Evolutionary conservation across 176 grass and related monocot genomes (phyloP).

Genomic region (Leersia perrieri): DNA sequence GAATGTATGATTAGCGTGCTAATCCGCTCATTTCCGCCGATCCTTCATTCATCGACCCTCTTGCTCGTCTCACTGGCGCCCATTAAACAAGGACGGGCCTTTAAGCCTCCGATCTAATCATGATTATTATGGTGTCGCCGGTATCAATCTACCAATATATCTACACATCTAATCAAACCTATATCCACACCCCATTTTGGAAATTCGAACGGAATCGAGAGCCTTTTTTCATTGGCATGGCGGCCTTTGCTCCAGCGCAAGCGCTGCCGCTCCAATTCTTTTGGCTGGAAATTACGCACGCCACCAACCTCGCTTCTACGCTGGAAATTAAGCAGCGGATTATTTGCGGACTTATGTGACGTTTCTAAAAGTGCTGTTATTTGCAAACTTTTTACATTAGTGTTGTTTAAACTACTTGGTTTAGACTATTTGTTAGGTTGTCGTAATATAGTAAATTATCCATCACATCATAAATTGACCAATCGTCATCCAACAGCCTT

Average conservation of each 20-base stretch:
- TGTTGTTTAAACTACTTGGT: too few relatives aligned
- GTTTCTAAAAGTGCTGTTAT: too few relatives aligned
- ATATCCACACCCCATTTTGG: conserved; percentile 3
- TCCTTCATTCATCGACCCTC: not conserved
- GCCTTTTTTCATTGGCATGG: not conserved
- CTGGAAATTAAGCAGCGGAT: too few relatives aligned
- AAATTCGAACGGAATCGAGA: conserved; percentile 13
- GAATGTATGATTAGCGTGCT: conserved; percentile 34
- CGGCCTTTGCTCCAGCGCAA: conserved; percentile 3
- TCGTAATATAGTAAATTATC: too few relatives aligned
- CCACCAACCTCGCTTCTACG: conserved; percentile 26
- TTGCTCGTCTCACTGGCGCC: not conserved
- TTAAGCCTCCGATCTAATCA: conserved; percentile 29
- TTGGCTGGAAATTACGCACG: not conserved
- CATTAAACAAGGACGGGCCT: conserved; percentile 41
- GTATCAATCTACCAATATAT: not conserved
- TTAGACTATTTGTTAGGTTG: too few relatives aligned
- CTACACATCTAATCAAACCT: not conserved
- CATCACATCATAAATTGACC: too few relatives aligned
- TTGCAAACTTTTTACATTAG: too few relatives aligned
- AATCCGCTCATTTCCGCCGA: conserved; percentile 4
- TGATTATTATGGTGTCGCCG: conserved; percentile 25
- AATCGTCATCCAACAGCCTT: too few relatives aligned
- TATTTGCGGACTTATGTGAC: too few relatives aligned
- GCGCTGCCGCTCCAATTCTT: not conserved